These are phyloP conservation scores for Penicillium sp. DNA, from an alignment of 2,329 filamentous ascomycete genomes.

Conservation along the genomic window DNA sequence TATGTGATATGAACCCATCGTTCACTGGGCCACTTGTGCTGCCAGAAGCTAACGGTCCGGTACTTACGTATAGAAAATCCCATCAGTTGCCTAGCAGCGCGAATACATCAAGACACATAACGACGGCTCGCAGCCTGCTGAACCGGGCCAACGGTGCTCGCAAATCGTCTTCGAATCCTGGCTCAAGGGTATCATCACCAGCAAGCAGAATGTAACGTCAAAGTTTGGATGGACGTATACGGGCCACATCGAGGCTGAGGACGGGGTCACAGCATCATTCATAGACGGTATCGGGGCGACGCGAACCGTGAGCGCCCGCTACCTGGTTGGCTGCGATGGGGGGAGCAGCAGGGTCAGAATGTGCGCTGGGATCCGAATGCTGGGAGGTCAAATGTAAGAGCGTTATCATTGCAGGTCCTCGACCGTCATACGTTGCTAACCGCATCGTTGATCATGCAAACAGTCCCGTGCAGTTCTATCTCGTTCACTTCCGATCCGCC, in stretches of 20 bases:
- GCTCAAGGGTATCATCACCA: conserved; percentile 32
- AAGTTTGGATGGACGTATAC: conserved; percentile 4
- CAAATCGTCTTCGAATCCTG: conserved; percentile 41
- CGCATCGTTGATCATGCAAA: not conserved
- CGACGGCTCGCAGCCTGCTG: conserved; percentile 37
- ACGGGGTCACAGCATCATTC: conserved; percentile 23
- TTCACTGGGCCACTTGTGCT: too few species aligned
- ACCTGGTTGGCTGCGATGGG: conserved; percentile 37
- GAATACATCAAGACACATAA: conserved; percentile 33
- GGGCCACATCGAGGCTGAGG: conserved; percentile 21
- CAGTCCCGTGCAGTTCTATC: conserved; percentile 27
- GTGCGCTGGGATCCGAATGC: conserved; percentile 26
- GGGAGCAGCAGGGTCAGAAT: conserved; percentile 30
- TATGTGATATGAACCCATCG: too few species aligned
- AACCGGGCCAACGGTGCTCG: conserved; percentile 38
- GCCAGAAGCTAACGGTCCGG: too few species aligned
- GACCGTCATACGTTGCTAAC: too few species aligned
- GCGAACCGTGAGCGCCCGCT: conserved; percentile 28
- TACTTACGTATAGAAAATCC: too few species aligned
- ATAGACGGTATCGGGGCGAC: conserved; percentile 23
- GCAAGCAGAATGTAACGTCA: not conserved
- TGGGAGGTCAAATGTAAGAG: conserved; percentile 33
- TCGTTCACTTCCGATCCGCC: conserved; percentile 39
- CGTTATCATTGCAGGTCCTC: not conserved
- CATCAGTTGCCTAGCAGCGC: conserved; percentile 10